A percentile compares a stretch with the other conserved stretches of the same genome.
Evolutionary conservation across 768 basidiomycete species (phyloP).

Genomic region (Dendrothele bispora): DNA sequence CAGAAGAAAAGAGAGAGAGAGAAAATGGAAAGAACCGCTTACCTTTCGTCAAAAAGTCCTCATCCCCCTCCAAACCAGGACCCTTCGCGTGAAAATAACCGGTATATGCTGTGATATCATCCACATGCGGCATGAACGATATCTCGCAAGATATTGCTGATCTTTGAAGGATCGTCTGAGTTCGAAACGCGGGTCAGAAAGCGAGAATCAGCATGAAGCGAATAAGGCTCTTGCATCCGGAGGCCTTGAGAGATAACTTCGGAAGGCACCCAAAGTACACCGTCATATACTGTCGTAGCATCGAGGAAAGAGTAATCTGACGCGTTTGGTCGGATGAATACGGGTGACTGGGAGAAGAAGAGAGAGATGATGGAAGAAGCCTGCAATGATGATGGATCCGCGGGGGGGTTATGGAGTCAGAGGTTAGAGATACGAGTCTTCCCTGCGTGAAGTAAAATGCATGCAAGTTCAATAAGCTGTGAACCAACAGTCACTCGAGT

Average conservation of each 20-base stretch:
- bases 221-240: slow-evolving; percentile 48
- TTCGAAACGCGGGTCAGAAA: slow-evolving; percentile 19
- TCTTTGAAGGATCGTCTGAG: slow-evolving; percentile 17
- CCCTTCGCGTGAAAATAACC: slow-evolving; percentile 37
- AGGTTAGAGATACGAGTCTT: slow-evolving; percentile 49
- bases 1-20: not conserved
- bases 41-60: slow-evolving; percentile 37
- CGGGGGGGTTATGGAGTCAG: slow-evolving; percentile 31
- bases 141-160: slow-evolving; percentile 34
- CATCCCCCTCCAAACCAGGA: slow-evolving; percentile 27
- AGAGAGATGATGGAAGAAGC: slow-evolving; percentile 41
- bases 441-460: slow-evolving; percentile 40
- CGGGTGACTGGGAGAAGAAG: slow-evolving; percentile 58
- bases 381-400: too few species aligned
- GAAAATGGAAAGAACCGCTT: slow-evolving; percentile 2
- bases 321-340: slow-evolving; percentile 50
- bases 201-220: slow-evolving; percentile 35
- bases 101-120: slow-evolving; percentile 31
- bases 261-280: slow-evolving; percentile 39
- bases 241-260: slow-evolving; percentile 34
- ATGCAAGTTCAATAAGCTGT: too few species aligned
- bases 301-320: slow-evolving; percentile 57
- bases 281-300: slow-evolving; percentile 40
- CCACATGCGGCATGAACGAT: slow-evolving; percentile 34
- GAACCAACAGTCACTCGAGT: too few species aligned